These are phyloP conservation scores for Suhomyces anneliseae DNA, from an alignment of 1,139 yeast species.

Conservation along the genomic window DNA sequence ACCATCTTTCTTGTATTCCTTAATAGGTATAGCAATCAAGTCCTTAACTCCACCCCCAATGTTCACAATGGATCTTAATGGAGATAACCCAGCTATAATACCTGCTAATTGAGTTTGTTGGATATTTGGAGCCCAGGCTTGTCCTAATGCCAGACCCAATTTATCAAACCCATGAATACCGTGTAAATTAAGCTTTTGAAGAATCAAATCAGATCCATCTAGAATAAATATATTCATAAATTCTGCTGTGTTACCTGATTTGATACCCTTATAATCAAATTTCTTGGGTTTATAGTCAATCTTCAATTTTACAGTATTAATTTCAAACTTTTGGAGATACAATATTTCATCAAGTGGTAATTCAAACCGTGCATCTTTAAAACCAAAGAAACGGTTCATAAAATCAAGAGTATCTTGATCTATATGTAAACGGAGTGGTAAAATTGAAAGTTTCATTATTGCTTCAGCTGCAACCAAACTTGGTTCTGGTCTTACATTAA, in stretches of 20 bases:
- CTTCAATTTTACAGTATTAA: slow-evolving; percentile 62
- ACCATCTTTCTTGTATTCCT: slow-evolving; percentile 74
- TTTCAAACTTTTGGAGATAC: slow-evolving; percentile 67
- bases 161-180: slow-evolving; percentile 76
- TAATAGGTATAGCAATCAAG: slow-evolving; percentile 68
- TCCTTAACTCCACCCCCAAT: slow-evolving; percentile 79
- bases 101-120: slow-evolving; percentile 75
- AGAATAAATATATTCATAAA: slow-evolving; percentile 83
- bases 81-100: slow-evolving; percentile 74
- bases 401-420: slow-evolving; percentile 95
- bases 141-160: slow-evolving; percentile 55
- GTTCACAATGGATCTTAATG: slow-evolving; percentile 73
- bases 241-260: slow-evolving; percentile 85
- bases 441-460: slow-evolving; percentile 51
- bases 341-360: slow-evolving; percentile 59
- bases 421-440: slow-evolving; percentile 79
- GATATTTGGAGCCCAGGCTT: slow-evolving; percentile 86
- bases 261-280: slow-evolving; percentile 76
- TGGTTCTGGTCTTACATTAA: slow-evolving; percentile 66
- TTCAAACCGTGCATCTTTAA: slow-evolving; percentile 69
- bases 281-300: slow-evolving; percentile 92
- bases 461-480: slow-evolving; percentile 70
- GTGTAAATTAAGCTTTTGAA: slow-evolving; percentile 62
- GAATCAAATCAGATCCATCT: slow-evolving; percentile 75
- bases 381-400: slow-evolving; percentile 73